A percentile compares a stretch with the other conserved stretches of the same genome.
Conservation (phyloP, 306 rosid genomes). For the Cucurbita maxima region DNA sequence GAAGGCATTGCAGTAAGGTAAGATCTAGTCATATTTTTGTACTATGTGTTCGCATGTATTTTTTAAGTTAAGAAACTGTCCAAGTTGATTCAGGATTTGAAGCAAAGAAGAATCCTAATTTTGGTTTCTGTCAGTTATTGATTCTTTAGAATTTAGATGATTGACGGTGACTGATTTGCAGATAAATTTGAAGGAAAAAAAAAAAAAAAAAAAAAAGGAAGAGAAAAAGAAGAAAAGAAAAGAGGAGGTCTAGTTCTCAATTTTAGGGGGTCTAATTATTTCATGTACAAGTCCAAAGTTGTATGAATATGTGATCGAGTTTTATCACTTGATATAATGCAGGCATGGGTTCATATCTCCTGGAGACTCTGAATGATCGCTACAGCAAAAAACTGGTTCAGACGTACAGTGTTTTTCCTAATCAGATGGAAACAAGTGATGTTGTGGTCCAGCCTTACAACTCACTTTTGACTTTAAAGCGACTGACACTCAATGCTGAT, state of each 20-base stretch:
- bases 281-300: neutral
- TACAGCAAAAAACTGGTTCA: slow-evolving; percentile 97
- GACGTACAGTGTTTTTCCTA: slow-evolving; percentile 97
- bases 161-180: neutral
- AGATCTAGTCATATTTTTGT: neutral
- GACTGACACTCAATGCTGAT: slow-evolving; percentile 91
- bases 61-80: neutral
- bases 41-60: neutral
- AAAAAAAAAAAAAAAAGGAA: neutral
- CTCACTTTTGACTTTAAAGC: slow-evolving; percentile 90
- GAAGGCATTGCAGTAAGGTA: neutral
- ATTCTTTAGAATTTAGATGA: neutral
- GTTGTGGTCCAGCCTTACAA: slow-evolving; percentile 99
- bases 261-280: neutral
- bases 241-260: neutral
- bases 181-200: neutral
- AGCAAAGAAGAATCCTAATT: neutral
- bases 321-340: slow-evolving; percentile 3
- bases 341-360: slow-evolving; percentile 82
- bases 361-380: slow-evolving; percentile 94
- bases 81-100: neutral
- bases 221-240: neutral
- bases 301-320: neutral
- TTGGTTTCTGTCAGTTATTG: neutral
- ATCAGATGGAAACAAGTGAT: slow-evolving; percentile 99